phyloP scores from a whole-genome alignment of 441 rosid species.

The Lepidium campestre region DNA sequence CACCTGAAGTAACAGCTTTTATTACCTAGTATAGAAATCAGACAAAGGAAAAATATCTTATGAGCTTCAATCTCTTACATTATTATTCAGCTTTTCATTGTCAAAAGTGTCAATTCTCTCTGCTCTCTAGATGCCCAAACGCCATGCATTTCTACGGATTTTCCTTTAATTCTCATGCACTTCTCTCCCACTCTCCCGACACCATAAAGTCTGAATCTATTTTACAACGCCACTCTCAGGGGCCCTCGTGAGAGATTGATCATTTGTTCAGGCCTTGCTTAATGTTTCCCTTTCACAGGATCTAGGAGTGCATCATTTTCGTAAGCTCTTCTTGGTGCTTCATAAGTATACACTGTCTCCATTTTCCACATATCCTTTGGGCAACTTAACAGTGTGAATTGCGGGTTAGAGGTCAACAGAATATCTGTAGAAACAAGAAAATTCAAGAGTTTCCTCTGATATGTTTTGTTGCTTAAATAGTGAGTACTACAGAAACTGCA shows the following conservation, averaged over 20 bases:
- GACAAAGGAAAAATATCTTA: neutral
- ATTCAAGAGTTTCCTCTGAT: neutral
- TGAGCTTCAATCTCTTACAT: neutral
- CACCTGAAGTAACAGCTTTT: neutral
- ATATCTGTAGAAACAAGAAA: neutral
- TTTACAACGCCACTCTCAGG: neutral
- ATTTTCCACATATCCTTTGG: neutral
- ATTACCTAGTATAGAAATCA: neutral
- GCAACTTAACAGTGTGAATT: neutral
- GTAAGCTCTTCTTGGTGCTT: neutral
- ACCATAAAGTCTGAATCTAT: neutral
- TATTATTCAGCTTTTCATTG: neutral
- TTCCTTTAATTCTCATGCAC: neutral
- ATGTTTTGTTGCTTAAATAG: slow-evolving; percentile 3
- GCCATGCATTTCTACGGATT: neutral
- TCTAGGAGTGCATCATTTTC: neutral
- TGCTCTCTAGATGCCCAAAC: neutral
- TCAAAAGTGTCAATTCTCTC: neutral
- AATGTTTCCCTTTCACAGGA: neutral
- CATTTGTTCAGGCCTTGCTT: neutral
- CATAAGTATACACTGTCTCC: neutral
- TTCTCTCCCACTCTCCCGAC: neutral
- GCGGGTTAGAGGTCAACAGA: neutral
- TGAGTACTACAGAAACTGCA: slow-evolving; percentile 13
- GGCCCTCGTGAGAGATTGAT: neutral